Evolutionary conservation across 2,329 filamentous ascomycete genomes (phyloP).

Genomic region (Colletotrichum shisoi): DNA sequence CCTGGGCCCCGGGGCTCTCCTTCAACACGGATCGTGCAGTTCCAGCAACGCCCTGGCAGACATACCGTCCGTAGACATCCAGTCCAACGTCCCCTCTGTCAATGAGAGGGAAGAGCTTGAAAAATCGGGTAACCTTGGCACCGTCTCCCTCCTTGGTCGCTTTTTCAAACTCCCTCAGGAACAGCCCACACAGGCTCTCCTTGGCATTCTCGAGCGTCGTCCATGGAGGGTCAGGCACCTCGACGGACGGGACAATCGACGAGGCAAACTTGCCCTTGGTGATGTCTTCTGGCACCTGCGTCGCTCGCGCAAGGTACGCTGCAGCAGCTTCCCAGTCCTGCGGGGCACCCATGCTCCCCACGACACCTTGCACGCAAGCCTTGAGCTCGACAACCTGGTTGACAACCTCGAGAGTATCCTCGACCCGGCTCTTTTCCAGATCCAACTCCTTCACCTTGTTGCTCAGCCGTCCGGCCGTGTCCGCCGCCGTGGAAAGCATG

Average conservation of each 20-base stretch:
- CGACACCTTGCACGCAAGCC: slow-evolving; percentile 91
- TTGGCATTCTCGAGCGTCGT: slow-evolving; percentile 86
- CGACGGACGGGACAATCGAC: slow-evolving; percentile 90
- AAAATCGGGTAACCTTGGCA: slow-evolving; percentile 90
- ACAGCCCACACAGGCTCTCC: slow-evolving; percentile 88
- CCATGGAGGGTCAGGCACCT: slow-evolving; percentile 90
- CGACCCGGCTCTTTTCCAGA: slow-evolving; percentile 88
- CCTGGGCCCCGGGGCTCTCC: slow-evolving; percentile 57
- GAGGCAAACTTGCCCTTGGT: slow-evolving; percentile 86
- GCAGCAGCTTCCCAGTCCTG: slow-evolving; percentile 99
- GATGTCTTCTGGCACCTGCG: slow-evolving; percentile 80
- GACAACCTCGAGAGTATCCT: slow-evolving; percentile 87
- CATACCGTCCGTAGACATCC: slow-evolving; percentile 94
- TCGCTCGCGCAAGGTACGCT: slow-evolving; percentile 83
- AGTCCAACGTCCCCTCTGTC: slow-evolving; percentile 86
- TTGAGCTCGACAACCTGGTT: slow-evolving; percentile 98
- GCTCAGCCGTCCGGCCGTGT: slow-evolving; percentile 85
- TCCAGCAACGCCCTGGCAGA: slow-evolving; percentile 91
- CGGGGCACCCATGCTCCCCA: slow-evolving; percentile 94
- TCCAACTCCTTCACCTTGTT: slow-evolving; percentile 87
- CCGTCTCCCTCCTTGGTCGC: slow-evolving; percentile 88
- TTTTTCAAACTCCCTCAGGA: slow-evolving; percentile 93
- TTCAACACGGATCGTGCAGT: slow-evolving; percentile 83
- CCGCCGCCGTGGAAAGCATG: slow-evolving; percentile 86
- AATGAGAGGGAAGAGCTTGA: slow-evolving; percentile 96